Evolutionary conservation across 176 grass and related monocot species (phyloP).

Genomic region (Musa schizocarpa): DNA sequence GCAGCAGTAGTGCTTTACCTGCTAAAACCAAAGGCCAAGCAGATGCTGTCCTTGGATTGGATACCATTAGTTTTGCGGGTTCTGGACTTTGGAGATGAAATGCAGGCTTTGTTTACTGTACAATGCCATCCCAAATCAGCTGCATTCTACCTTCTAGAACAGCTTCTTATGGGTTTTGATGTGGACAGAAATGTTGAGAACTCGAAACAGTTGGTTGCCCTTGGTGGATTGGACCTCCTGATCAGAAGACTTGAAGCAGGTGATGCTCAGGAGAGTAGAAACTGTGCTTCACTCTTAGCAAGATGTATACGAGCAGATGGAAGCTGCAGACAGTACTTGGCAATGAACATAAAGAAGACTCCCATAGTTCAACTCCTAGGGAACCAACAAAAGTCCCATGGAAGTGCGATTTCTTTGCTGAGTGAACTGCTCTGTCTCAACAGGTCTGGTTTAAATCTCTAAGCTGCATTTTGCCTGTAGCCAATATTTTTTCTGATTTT

Average conservation of each 20-base stretch:
- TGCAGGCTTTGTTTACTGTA: constrained; percentile 53
- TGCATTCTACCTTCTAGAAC: constrained; percentile 83
- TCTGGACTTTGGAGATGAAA: constrained; percentile 64
- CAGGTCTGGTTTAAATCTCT: constrained; percentile 37
- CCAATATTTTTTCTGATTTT: constrained; percentile 8
- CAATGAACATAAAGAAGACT: constrained; percentile 73
- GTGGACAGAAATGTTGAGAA: constrained; percentile 91
- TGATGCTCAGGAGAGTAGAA: constrained; percentile 50
- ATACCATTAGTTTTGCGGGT: constrained; percentile 64
- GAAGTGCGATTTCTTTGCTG: constrained; percentile 60
- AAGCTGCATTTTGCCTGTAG: neutral
- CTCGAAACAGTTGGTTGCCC: constrained; percentile 77
- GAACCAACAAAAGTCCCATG: constrained; percentile 60
- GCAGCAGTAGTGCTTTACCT: constrained; percentile 66
- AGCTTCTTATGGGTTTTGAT: constrained; percentile 84
- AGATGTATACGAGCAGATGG: constrained; percentile 82
- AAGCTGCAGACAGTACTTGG: constrained; percentile 64
- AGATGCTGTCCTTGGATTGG: constrained; percentile 95
- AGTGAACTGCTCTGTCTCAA: constrained; percentile 78
- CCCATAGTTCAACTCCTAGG: constrained; percentile 59
- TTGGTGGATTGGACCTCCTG: constrained; percentile 77
- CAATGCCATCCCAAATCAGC: constrained; percentile 65
- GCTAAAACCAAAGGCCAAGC: constrained; percentile 91
- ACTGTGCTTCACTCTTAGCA: constrained; percentile 56
- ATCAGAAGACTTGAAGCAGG: constrained; percentile 53